Base-by-base conservation (phyloP, 805 yeast genomes). In the Sungouiella thailandica region DNA sequence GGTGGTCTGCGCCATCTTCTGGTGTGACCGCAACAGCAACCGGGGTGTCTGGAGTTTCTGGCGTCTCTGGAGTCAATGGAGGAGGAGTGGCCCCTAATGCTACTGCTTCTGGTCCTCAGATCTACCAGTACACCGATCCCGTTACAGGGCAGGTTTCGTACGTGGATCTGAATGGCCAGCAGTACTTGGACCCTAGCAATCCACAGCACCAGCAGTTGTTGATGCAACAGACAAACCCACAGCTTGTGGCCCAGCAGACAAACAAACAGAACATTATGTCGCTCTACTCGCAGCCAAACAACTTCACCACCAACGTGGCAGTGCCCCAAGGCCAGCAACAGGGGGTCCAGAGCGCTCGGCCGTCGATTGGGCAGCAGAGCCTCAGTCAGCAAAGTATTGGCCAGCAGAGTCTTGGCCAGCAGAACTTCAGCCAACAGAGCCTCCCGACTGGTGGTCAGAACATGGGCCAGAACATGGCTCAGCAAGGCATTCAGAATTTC, bases 121-220 rank as follows among this genome's bases (percentile, higher is more conserved):
- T 68, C 57, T 82, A 61, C 47, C 90, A 81, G 49, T 83, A 78
- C 51, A 68, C 80, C 14, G 89, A 83, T 46, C 87, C 88, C 2
- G 62, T 71, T 6, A 80, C 87, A 0, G 89, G 90, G 9, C 71
- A 76, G 30, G 57, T 80, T 4, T 69, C 74, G 22, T 83, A 82
- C 46, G 74, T 82, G 23, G 89, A 83, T 48, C 70, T 78, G 8
- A 76, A 72, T 28, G 81, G 81, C 2, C 87, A 81, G 47, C 83
- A 80, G 47, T 46, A 46, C 25, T 35, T 44, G 29, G 50, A 46
- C 22, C 48, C 50, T 16, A 39, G 31, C 29, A 46, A 46, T 25
- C 50, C 50, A 8, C 50, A 46, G 38, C 59, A 46, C 30, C 71
- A 65, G 43, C 63, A 60, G 37, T 52, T 62, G 43, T 49, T 67